phyloP scores from a whole-genome alignment of 306 rosid genomes.

The Cucumis melo region DNA sequence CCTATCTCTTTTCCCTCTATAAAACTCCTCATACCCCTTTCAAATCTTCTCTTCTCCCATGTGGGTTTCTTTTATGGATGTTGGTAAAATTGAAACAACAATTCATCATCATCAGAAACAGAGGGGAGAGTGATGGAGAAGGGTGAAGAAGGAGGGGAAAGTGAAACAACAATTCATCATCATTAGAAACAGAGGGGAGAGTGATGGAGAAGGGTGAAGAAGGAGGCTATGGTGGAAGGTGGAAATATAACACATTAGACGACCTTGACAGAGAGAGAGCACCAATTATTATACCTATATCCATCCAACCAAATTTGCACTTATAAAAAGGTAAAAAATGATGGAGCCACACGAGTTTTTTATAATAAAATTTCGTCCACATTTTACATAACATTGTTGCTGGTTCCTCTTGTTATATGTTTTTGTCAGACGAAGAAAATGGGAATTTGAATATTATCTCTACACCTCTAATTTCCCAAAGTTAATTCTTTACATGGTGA shows the following conservation, averaged over 20 bases:
- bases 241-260: no score
- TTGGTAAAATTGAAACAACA: constrained; percentile 14
- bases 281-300: no score
- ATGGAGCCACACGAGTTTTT: background rate
- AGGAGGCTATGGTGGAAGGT: constrained; percentile 5
- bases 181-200: background rate
- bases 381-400: background rate
- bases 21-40: constrained; percentile 2
- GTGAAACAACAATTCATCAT: constrained; percentile 1
- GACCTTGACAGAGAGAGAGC: no score
- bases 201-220: constrained; percentile 19
- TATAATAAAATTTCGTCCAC: background rate
- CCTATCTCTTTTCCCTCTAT: background rate
- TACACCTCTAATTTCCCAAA: background rate
- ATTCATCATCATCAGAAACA: background rate
- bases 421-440: background rate
- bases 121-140: constrained; percentile 13
- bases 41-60: constrained; percentile 1
- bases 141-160: constrained; percentile 16
- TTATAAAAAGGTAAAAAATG: background rate
- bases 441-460: background rate
- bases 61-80: constrained; percentile 12
- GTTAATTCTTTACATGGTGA: background rate
- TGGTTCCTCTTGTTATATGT: background rate
- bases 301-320: no score